Conservation (phyloP, 2,329 filamentous ascomycete genomes). For the Penicillium sp. region DNA sequence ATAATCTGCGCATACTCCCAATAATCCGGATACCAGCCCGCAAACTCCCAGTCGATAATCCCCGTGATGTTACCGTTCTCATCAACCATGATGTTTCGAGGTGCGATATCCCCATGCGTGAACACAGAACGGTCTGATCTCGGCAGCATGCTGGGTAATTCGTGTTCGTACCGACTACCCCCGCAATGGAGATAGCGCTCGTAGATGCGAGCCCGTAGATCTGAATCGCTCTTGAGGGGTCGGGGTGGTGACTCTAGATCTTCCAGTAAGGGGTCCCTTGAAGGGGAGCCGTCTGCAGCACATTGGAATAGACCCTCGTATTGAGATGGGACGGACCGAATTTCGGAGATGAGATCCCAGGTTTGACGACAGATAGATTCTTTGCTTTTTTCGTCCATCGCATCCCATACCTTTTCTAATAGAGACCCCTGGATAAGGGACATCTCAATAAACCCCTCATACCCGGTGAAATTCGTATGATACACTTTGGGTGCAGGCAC, state of each 20-base stretch:
- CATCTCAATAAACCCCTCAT: no score
- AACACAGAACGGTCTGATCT: conserved; percentile 25
- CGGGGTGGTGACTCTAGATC: conserved; percentile 20
- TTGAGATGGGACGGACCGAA: no score
- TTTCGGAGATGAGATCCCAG: no score
- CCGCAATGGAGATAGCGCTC: conserved; percentile 24
- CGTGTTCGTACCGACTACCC: conserved; percentile 17
- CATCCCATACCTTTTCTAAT: no score
- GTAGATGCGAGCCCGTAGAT: conserved; percentile 22
- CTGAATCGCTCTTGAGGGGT: conserved; percentile 18
- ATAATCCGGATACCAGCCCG: conserved; percentile 41
- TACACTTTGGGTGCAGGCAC: no score
- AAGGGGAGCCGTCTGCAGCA: conserved; percentile 3
- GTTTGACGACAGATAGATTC: no score
- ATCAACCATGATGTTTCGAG: conserved; percentile 32
- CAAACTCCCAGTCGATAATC: conserved; percentile 42
- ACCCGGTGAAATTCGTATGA: no score
- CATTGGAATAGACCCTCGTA: no score
- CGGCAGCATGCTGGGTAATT: conserved; percentile 23
- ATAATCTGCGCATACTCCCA: conserved; percentile 40
- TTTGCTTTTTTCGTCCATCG: no score
- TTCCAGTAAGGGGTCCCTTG: conserved; percentile 18
- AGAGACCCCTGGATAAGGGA: no score
- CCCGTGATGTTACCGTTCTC: conserved; percentile 22
- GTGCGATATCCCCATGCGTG: conserved; percentile 33